Conservation (phyloP, 768 basidiomycete genomes). For the Chlorophyllum brunneum region DNA sequence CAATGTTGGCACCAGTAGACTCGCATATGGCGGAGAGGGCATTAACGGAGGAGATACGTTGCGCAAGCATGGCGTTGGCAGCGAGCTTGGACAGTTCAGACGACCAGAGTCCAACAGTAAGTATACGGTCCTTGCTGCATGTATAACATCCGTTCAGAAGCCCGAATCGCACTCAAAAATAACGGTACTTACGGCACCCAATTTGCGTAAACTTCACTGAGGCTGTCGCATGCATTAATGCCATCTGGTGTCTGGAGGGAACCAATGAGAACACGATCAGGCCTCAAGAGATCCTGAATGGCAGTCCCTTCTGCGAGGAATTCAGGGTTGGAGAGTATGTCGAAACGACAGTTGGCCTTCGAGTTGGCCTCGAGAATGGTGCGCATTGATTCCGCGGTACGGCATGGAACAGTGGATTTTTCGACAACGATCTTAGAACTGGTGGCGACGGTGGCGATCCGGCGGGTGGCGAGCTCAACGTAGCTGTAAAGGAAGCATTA, state of each 20-base stretch:
- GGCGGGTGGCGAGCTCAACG: constrained; percentile 94
- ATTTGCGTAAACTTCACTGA: constrained; percentile 85
- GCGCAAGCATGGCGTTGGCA: constrained; percentile 98
- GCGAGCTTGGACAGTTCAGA: constrained; percentile 98
- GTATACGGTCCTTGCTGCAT: constrained; percentile 64
- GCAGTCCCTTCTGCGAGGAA: constrained; percentile 99
- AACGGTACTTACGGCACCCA: constrained; percentile 82
- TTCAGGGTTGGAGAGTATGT: constrained; percentile 99
- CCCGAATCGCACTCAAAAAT: background rate
- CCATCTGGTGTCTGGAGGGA: constrained; percentile 90
- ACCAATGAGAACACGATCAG: constrained; percentile 96
- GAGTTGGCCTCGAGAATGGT: constrained; percentile 99
- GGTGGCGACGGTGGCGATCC: constrained; percentile 87
- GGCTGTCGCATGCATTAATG: constrained; percentile 69
- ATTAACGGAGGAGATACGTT: constrained; percentile 97
- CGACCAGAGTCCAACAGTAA: constrained; percentile 97
- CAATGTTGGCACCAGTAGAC: constrained; percentile 97
- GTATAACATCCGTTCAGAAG: background rate
- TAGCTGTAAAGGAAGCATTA: constrained; percentile 53
- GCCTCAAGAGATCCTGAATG: constrained; percentile 79
- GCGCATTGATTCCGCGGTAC: constrained; percentile 99
- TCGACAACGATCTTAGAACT: constrained; percentile 98
- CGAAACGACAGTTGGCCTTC: constrained; percentile 84
- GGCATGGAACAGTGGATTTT: constrained; percentile 98
- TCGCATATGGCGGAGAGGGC: constrained; percentile 98